A percentile compares a stretch with the other conserved stretches of the same genome.
Conservation (phyloP, 2,329 filamentous ascomycete genomes). For the Cadophora sp. region DNA sequence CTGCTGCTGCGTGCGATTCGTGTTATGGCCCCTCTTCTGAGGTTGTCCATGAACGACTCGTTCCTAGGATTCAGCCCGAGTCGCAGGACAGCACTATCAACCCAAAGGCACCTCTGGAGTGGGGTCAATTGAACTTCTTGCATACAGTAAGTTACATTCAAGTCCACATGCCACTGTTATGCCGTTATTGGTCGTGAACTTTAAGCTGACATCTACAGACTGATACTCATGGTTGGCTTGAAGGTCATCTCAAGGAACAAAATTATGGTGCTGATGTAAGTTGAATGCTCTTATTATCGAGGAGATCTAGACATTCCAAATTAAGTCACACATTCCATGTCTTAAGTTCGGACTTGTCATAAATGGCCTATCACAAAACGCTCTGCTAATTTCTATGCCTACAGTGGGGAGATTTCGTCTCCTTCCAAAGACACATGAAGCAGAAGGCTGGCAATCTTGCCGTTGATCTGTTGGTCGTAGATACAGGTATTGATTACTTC, state of each 20-base stretch:
- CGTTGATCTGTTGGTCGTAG: slow-evolving; percentile 81
- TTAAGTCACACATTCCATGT: too few species aligned
- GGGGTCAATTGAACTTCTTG: slow-evolving; percentile 41
- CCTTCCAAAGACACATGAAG: slow-evolving; percentile 83
- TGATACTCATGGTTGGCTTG: slow-evolving; percentile 74
- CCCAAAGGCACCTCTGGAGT: slow-evolving; percentile 46
- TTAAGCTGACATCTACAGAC: slow-evolving; percentile 29
- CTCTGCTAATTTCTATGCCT: not conserved
- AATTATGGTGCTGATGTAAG: slow-evolving; percentile 81
- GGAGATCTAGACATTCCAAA: too few species aligned
- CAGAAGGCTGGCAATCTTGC: slow-evolving; percentile 78
- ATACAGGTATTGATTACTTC: slow-evolving; percentile 68
- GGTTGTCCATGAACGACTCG: slow-evolving; percentile 54
- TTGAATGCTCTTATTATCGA: too few species aligned
- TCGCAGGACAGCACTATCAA: slow-evolving; percentile 51
- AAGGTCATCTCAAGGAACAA: slow-evolving; percentile 87
- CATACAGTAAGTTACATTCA: slow-evolving; percentile 34
- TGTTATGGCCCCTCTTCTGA: slow-evolving; percentile 52
- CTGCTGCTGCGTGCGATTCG: slow-evolving; percentile 47
- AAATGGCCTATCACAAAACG: too few species aligned
- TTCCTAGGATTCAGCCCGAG: slow-evolving; percentile 57
- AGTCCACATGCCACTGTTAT: not conserved
- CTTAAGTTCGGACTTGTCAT: too few species aligned
- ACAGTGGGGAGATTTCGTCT: slow-evolving; percentile 90
- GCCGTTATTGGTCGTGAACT: not conserved